A percentile compares a stretch with the other conserved stretches of the same genome.
These are phyloP conservation scores for Vitis cinerea DNA, from an alignment of 164 flowering plant genomes.

Conservation along the genomic window DNA sequence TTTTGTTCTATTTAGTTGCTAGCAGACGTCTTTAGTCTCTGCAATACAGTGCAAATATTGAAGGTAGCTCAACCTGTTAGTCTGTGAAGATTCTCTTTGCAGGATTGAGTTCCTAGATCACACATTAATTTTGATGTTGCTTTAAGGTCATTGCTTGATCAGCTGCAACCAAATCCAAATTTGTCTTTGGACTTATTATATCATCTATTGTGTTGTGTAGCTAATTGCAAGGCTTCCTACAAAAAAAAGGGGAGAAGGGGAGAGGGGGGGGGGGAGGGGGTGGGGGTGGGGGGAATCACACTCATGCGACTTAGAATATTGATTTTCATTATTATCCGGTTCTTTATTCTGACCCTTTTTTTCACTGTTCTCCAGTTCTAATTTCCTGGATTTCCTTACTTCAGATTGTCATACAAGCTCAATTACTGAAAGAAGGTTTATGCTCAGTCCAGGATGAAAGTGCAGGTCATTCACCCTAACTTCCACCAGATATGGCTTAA, in stretches of 20 bases:
- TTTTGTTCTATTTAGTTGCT: background rate
- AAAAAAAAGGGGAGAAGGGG: too few species aligned
- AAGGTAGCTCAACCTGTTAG: background rate
- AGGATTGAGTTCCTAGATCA: background rate
- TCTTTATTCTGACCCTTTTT: background rate
- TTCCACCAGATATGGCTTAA: background rate
- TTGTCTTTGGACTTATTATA: too few species aligned
- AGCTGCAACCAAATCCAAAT: too few species aligned
- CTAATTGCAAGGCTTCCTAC: too few species aligned
- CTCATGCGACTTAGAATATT: background rate
- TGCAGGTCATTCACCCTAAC: conserved; percentile 55
- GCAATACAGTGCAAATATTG: background rate
- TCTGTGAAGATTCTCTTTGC: background rate
- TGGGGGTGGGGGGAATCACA: too few species aligned
- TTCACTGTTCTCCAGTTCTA: conserved; percentile 5
- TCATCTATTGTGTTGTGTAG: too few species aligned
- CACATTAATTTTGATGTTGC: background rate
- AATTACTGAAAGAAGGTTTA: conserved; percentile 72
- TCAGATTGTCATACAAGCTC: conserved; percentile 75
- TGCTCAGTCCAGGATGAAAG: conserved; percentile 97
- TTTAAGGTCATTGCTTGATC: background rate
- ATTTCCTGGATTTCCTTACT: conserved; percentile 12
- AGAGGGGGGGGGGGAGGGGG: too few species aligned
- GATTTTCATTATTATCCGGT: background rate
- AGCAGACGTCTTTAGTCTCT: background rate